Base-by-base conservation (phyloP, 2,329 filamentous ascomycete genomes). In the Claviceps sorghi region DNA sequence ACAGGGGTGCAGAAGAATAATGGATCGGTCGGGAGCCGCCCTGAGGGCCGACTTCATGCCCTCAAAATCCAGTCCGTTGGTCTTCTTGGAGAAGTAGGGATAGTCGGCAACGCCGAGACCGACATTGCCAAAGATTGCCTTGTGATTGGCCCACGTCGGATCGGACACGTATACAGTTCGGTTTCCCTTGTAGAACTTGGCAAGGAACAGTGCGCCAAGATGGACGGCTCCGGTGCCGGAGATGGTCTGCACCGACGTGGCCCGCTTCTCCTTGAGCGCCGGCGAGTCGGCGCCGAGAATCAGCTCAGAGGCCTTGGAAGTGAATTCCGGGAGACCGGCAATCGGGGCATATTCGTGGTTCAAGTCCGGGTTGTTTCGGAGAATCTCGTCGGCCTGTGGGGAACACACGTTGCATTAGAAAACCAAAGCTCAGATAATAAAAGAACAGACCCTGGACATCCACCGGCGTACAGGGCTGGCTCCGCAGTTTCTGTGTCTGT, bases 261-360 rank as follows among this genome's bases (percentile, higher is more conserved):
- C 76, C 57, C 93, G 86, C 70, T 90, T 88, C 65, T 97, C 88
- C 59, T 77, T 74, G 64, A 96, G 78, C 53, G 90, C 93, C 44
- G 88, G 82, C 50, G 88, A 94, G 60, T 86, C 80, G 58, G 71
- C 69, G 59, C 93, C 90, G 34, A 97, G 78, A 55, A 96, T 86
- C 61, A 97, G 78, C 73, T 93, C 90, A 66, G 91, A 88, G 26
- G 93, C 90, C 65, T 93, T 94, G 60, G 80, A 78, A 54, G 88
- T 96, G 73, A 96, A 94, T 57, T 84, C 78, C 52, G 83, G 72
- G 54, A 97, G 78, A 64, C 93, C 93, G 57, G 89, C 86, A 67
- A 98, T 98, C 54, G 93, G 91, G 55, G 94, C 88, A 72, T 98
- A 98, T 78, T 98, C 93, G 76, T 98, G 91, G 74, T 98, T 95